Evolutionary conservation across 2,329 filamentous ascomycete genomes (phyloP).

Genomic region (Pseudopithomyces chartarum): DNA sequence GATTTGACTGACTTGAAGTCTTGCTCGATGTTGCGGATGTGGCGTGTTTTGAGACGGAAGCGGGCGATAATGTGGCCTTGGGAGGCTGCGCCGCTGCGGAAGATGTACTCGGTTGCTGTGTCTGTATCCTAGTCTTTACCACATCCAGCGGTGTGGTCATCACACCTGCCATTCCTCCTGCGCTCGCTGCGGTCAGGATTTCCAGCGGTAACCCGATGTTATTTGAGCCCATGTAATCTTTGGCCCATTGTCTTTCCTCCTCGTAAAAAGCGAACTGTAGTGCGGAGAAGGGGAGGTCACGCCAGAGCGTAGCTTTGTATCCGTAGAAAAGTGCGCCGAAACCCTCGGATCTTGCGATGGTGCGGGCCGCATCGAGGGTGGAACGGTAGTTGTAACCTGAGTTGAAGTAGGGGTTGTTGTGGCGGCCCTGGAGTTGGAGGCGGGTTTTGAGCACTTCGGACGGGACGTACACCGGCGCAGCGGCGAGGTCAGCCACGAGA

Average conservation of each 20-base stretch:
- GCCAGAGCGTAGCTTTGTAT: constrained; percentile 94
- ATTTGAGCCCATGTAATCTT: constrained; percentile 74
- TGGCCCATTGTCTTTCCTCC: constrained; percentile 83
- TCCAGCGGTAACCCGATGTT: constrained; percentile 88
- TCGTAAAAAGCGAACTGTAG: constrained; percentile 99
- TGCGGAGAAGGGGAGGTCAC: constrained; percentile 93
- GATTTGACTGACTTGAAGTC: constrained; percentile 50
- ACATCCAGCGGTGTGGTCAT: constrained; percentile 96
- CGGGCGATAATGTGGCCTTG: constrained; percentile 22
- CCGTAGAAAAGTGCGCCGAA: constrained; percentile 87
- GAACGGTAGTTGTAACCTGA: constrained; percentile 96
- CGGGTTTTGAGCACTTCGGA: constrained; percentile 98
- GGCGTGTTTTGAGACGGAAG: constrained; percentile 38
- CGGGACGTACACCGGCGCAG: constrained; percentile 91
- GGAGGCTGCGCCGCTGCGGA: constrained; percentile 18
- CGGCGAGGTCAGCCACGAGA: constrained; percentile 90
- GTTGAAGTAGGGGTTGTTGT: constrained; percentile 91
- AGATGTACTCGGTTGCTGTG: constrained; percentile 69
- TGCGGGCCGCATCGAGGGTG: constrained; percentile 81
- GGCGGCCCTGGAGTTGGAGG: constrained; percentile 88
- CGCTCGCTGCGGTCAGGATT: constrained; percentile 84
- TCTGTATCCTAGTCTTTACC: constrained; percentile 95
- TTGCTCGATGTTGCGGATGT: constrained; percentile 28
- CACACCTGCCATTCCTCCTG: constrained; percentile 89
- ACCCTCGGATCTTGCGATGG: constrained; percentile 83